phyloP scores from a whole-genome alignment of 371 early-diverging fungal genomes.

The Zychaea mexicana region DNA sequence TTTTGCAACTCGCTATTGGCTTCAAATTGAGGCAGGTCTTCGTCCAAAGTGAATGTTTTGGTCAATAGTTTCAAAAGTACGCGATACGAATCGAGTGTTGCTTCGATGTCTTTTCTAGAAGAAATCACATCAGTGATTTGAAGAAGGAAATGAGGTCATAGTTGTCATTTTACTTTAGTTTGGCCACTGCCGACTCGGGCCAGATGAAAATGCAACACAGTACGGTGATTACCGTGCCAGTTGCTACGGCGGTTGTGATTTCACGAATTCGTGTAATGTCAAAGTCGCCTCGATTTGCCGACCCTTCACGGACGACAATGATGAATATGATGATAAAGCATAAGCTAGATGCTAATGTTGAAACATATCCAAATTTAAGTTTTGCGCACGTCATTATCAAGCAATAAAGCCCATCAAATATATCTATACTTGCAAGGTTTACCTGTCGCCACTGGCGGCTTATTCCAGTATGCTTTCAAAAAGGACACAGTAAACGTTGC shows the following conservation, averaged over 20 bases:
- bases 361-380: not conserved
- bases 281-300: slow-evolving; percentile 54
- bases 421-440: no score
- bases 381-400: no score
- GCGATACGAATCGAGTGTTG: slow-evolving; percentile 57
- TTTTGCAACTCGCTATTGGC: slow-evolving; percentile 53
- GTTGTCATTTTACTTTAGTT: slow-evolving; percentile 57
- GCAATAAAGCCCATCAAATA: no score
- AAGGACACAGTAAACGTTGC: slow-evolving; percentile 61
- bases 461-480: slow-evolving; percentile 64
- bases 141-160: no score
- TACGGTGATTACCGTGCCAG: slow-evolving; percentile 58
- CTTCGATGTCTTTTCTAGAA: slow-evolving; percentile 57
- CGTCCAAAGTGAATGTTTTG: slow-evolving; percentile 71
- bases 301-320: slow-evolving; percentile 53
- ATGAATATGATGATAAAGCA: slow-evolving; percentile 64
- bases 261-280: slow-evolving; percentile 56
- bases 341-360: slow-evolving; percentile 53
- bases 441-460: slow-evolving; percentile 66
- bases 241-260: slow-evolving; percentile 55
- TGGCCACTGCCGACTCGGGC: slow-evolving; percentile 63
- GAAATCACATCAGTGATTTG: no score
- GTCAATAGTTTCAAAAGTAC: slow-evolving; percentile 59
- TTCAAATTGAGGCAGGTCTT: slow-evolving; percentile 55
- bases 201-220: slow-evolving; percentile 60